A percentile compares a stretch with the other conserved stretches of the same genome.
Evolutionary conservation across 306 rosid species (phyloP).

Genomic region (Fragaria vesca): DNA sequence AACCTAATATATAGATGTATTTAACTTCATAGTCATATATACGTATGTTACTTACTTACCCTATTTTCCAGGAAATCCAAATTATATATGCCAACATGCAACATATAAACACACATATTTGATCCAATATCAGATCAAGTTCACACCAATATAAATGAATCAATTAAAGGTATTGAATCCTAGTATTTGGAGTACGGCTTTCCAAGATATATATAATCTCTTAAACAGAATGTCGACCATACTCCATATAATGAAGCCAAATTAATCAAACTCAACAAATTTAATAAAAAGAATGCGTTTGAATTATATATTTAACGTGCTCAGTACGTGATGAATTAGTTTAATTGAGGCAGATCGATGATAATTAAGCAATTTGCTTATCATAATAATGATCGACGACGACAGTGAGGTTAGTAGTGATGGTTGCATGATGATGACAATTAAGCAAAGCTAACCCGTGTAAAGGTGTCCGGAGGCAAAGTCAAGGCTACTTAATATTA

Average conservation of each 20-base stretch:
- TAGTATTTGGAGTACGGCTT: neutral
- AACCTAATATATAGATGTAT: neutral
- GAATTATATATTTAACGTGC: neutral
- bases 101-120: neutral
- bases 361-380: neutral
- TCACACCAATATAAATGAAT: neutral
- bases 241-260: neutral
- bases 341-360: neutral
- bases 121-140: neutral
- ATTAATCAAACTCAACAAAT: neutral
- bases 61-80: neutral
- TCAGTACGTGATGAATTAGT: neutral
- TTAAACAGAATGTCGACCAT: neutral
- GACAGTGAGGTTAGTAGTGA: neutral
- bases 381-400: neutral
- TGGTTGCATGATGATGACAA: conserved; percentile 5
- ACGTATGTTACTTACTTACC: neutral
- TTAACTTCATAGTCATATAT: neutral
- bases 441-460: neutral
- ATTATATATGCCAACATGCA: neutral
- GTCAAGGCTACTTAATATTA: neutral
- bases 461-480: neutral
- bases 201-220: neutral
- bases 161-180: neutral
- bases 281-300: neutral